A percentile compares a stretch with the other conserved stretches of the same genome.
These are phyloP conservation scores for Penicillium sp. DNA, from an alignment of 2,329 filamentous ascomycete genomes.

Conservation along the genomic window DNA sequence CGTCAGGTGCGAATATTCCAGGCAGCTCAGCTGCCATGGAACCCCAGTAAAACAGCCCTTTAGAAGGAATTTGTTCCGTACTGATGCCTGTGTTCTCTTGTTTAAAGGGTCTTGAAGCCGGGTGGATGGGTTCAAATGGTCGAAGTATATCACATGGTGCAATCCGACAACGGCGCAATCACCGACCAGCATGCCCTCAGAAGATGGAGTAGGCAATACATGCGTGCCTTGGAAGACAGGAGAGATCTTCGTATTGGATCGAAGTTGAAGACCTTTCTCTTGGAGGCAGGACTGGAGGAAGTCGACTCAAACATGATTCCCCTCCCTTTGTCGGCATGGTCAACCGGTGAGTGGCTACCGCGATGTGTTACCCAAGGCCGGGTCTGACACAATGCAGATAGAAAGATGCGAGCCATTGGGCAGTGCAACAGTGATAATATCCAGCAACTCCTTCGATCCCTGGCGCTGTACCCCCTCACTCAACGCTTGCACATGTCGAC, in stretches of 20 bases:
- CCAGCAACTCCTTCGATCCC: constrained; percentile 37
- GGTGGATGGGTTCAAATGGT: constrained; percentile 86
- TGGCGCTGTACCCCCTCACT: constrained; percentile 48
- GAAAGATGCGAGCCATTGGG: constrained; percentile 44
- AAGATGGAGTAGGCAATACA: constrained; percentile 66
- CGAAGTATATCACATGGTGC: constrained; percentile 82
- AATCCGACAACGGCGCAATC: constrained; percentile 81
- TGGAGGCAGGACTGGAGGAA: constrained; percentile 65
- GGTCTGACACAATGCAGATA: constrained; percentile 37
- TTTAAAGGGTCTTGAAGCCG: constrained; percentile 56
- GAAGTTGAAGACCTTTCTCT: constrained; percentile 60
- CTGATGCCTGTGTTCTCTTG: constrained; percentile 10
- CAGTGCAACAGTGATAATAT: constrained; percentile 39
- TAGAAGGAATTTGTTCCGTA: background rate
- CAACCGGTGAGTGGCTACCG: constrained; percentile 54
- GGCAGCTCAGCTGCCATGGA: background rate
- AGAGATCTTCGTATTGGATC: constrained; percentile 68
- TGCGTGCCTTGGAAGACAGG: constrained; percentile 60
- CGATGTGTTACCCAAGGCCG: background rate
- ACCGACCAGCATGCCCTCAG: constrained; percentile 64
- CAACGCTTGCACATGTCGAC: constrained; percentile 42
- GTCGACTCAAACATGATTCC: constrained; percentile 66
- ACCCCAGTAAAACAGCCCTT: background rate
- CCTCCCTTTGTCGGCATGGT: constrained; percentile 70
- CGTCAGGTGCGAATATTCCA: constrained; percentile 44